Evolutionary conservation across 1,139 yeast species (phyloP).

Genomic region (Pichia sp.): DNA sequence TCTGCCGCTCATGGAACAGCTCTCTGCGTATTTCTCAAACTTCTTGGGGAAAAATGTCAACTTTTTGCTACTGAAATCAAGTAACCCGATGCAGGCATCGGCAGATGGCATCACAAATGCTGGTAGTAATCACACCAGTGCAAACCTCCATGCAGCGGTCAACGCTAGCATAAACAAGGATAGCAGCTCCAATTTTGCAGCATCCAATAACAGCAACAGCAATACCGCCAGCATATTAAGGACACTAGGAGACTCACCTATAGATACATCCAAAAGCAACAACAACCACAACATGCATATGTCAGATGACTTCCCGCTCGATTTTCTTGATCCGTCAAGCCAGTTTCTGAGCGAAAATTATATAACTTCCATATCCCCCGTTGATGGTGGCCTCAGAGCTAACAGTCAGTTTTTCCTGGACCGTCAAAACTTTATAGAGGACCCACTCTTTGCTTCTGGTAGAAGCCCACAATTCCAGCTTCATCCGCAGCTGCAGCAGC

Average conservation of each 20-base stretch:
- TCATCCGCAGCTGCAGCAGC: conserved; percentile 12
- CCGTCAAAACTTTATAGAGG: background rate
- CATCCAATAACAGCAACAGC: background rate
- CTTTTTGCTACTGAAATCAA: conserved; percentile 9
- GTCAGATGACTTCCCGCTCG: conserved; percentile 14
- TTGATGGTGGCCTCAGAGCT: background rate
- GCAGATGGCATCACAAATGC: background rate
- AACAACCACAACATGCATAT: background rate
- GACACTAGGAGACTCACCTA: background rate
- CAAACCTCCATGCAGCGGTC: background rate
- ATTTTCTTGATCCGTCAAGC: conserved; percentile 11
- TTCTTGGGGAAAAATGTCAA: conserved; percentile 22
- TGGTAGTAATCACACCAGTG: background rate
- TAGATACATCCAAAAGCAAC: background rate
- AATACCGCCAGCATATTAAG: background rate
- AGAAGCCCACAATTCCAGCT: conserved; percentile 9
- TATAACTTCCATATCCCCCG: conserved; percentile 1
- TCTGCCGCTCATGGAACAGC: conserved; percentile 45
- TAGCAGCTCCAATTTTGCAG: background rate
- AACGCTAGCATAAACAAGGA: background rate
- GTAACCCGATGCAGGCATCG: background rate
- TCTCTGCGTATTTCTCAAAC: conserved; percentile 40
- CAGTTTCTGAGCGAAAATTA: conserved; percentile 7
- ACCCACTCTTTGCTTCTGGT: background rate
- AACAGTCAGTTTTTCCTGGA: background rate